Base-by-base conservation (phyloP, 2,329 filamentous ascomycete species). In the Ambrosiella beaveri region DNA sequence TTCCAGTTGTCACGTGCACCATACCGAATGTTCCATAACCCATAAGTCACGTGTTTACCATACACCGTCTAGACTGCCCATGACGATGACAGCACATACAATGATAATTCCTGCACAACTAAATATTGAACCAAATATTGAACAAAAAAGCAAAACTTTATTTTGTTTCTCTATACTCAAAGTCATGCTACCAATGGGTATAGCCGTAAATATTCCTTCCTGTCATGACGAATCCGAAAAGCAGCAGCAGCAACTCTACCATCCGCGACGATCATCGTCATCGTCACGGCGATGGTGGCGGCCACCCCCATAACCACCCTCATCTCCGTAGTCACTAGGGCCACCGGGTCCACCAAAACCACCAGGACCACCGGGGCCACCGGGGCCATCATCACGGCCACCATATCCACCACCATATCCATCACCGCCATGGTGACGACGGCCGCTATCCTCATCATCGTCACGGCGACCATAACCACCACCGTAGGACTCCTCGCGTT, bases 401-500 rank as follows among this genome's bases (percentile, higher is more conserved):
- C 59, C 56, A 45, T 27, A 17, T 6, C 51, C 52, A 13, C 51
- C 47, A 38, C 56, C 54, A 27, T 13, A 15, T 40, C 61, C 36
- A n/a, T 61, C 59, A 56, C 62, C 59, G 15, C 61, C 61, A 53
- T 60, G 35, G 35, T 53, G 15, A 17, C 17, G 17, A 53, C 47
- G 50, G 59, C 41, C 56, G 11, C 60, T 36, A 12, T 47, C 58
- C 47, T 54, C 51, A 37, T 58, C 56, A 13, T 62, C 62, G 12
- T 59, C 65, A 52, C 60, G 62, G 44, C 62, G 54, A 7, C 60
- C 59, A 12, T 61, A 62, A 36, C 61, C 36, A n/a, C 15, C 13
- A 49, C 39, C 56, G 41, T 52, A 47, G 59, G 64, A 37, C 12
- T 66, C 58, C 61, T 68, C 19, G 59, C 64, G 36, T 6, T 66